phyloP scores from a whole-genome alignment of 2,329 filamentous ascomycete species.

The Monilinia laxa region DNA sequence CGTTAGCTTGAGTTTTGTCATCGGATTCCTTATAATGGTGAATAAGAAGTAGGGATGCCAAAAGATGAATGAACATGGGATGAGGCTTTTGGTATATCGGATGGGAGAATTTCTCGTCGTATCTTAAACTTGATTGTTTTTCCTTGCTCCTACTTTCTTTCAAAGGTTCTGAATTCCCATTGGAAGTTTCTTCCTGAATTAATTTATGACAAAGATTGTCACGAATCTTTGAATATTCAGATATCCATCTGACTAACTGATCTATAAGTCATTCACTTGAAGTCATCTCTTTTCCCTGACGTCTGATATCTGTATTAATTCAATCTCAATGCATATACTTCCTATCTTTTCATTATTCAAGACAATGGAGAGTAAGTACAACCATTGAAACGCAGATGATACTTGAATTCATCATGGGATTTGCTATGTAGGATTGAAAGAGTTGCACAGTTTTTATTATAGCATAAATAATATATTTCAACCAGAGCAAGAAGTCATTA shows the following conservation, averaged over 20 bases:
- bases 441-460: too few relatives aligned
- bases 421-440: too few relatives aligned
- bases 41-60: too few relatives aligned
- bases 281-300: not conserved
- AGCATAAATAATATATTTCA: not conserved
- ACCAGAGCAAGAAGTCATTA: not conserved
- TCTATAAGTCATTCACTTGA: not conserved
- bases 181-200: too few relatives aligned
- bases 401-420: not conserved
- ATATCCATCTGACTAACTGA: accelerated
- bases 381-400: not conserved
- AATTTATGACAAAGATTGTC: not conserved
- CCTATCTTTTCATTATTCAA: not conserved
- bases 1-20: not conserved
- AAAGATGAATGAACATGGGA: not conserved
- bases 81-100: too few relatives aligned
- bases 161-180: not conserved
- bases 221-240: accelerated
- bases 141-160: not conserved
- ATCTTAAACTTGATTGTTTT: not conserved
- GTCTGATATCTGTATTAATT: not conserved
- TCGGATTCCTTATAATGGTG: too few relatives aligned
- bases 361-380: not conserved
- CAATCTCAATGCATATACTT: too few relatives aligned
- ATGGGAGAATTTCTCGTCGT: not conserved